Evolutionary conservation across 441 rosid species (phyloP).

Genomic region (Manihot esculenta): DNA sequence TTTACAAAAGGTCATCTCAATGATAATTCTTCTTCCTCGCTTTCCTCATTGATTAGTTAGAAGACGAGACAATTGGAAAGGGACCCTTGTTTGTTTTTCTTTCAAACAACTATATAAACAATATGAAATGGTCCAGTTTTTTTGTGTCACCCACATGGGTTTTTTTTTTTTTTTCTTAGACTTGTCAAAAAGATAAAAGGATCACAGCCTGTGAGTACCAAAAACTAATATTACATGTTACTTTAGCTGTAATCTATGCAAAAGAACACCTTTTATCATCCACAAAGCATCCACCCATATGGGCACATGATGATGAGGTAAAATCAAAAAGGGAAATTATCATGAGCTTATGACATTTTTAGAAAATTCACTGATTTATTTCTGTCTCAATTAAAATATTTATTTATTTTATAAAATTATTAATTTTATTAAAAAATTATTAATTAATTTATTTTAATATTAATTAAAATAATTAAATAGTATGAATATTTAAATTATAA

Average conservation of each 20-base stretch:
- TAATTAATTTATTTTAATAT: no score
- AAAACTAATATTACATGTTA: neutral
- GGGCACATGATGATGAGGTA: neutral
- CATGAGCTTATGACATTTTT: no score
- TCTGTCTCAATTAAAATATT: no score
- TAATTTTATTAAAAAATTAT: no score
- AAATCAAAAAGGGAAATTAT: neutral
- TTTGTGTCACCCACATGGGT: neutral
- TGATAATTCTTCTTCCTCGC: neutral
- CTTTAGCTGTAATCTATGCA: neutral
- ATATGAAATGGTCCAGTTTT: neutral
- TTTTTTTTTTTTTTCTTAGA: constrained; percentile 11
- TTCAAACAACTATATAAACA: neutral
- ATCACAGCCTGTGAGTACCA: neutral
- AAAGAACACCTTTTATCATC: neutral
- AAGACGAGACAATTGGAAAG: constrained; percentile 4
- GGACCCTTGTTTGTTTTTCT: neutral
- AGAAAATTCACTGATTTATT: no score
- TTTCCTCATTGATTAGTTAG: constrained; percentile 11
- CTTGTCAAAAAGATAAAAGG: constrained; percentile 13
- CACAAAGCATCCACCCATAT: neutral
- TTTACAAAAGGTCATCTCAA: neutral
- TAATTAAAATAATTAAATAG: no score
- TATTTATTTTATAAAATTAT: no score
- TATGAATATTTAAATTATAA: no score